These are phyloP conservation scores for Dictyostelium purpureum DNA, from an alignment of 78 protist genomes.

Conservation along the genomic window DNA sequence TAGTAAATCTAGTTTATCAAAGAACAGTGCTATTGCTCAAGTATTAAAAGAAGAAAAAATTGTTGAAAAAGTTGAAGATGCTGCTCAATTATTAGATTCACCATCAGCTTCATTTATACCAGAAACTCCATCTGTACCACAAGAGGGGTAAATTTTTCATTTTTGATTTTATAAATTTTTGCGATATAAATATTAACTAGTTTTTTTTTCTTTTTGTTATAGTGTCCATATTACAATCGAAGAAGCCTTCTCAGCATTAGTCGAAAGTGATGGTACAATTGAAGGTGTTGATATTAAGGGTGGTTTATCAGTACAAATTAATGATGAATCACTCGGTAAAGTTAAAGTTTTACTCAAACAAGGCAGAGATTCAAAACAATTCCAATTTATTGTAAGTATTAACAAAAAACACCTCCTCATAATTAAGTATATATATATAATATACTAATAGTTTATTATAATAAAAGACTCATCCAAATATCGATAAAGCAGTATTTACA, in stretches of 20 bases:
- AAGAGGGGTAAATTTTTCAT: conserved; percentile 30
- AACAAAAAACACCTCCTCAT: too few relatives aligned
- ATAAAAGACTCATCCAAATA: conserved; percentile 74
- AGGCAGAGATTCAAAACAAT: conserved; percentile 8
- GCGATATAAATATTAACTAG: neutral
- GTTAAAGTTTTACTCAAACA: conserved; percentile 13
- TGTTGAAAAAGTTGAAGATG: conserved; percentile 63
- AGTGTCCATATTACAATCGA: conserved; percentile 65
- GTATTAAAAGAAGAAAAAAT: conserved; percentile 70
- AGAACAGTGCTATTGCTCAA: conserved; percentile 55
- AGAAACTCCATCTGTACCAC: conserved; percentile 15
- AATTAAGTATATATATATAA: neutral
- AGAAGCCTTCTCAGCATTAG: conserved; percentile 6
- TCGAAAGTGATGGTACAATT: conserved; percentile 77
- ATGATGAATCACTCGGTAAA: conserved; percentile 12
- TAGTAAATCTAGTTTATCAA: conserved; percentile 1
- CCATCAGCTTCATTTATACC: neutral
- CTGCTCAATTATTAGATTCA: conserved; percentile 9
- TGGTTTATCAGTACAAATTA: conserved; percentile 61
- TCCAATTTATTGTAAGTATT: conserved; percentile 74
- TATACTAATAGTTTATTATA: neutral
- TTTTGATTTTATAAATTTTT: neutral
- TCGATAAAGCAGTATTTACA: conserved; percentile 44
- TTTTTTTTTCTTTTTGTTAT: neutral
- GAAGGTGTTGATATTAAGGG: conserved; percentile 74